Conservation (phyloP, 73 alveolate species). For the Breviolum minutum region DNA sequence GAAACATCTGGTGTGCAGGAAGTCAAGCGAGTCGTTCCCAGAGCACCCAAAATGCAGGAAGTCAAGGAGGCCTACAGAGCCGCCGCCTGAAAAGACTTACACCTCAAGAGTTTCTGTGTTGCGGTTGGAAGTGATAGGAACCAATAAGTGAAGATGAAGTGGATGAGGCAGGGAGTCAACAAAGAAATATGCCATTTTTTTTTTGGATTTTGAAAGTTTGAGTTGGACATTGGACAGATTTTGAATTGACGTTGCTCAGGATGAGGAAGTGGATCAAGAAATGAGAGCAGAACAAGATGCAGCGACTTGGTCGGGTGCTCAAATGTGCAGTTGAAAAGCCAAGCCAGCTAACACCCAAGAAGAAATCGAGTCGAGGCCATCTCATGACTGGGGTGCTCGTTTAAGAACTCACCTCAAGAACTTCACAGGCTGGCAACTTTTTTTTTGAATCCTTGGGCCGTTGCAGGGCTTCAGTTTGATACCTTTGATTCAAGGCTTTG, state of each 20-base stretch:
- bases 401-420: not conserved
- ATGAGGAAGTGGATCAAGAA: conserved; percentile 49
- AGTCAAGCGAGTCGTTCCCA: conserved; percentile 69
- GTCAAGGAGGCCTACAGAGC: not conserved
- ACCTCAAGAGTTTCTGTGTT: too few relatives aligned
- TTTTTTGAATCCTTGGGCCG: not conserved
- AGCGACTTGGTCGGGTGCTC: conserved; percentile 41
- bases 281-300: conserved; percentile 92
- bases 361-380: conserved; percentile 24
- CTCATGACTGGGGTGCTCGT: conserved; percentile 44
- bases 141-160: conserved; percentile 48
- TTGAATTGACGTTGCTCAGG: not conserved
- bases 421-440: conserved; percentile 11
- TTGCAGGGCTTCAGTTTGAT: not conserved
- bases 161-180: conserved; percentile 47
- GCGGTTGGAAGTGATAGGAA: not conserved
- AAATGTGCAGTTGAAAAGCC: not conserved
- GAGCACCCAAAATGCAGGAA: conserved; percentile 16
- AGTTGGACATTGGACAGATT: not conserved
- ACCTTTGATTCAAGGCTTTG: not conserved
- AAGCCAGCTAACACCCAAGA: not conserved
- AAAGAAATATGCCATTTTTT: too few relatives aligned
- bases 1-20: not conserved
- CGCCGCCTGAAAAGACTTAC: not conserved
- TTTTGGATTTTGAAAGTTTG: not conserved